These are phyloP conservation scores for Diaporthe humulicola DNA, from an alignment of 2,329 filamentous ascomycete genomes.

Conservation along the genomic window DNA sequence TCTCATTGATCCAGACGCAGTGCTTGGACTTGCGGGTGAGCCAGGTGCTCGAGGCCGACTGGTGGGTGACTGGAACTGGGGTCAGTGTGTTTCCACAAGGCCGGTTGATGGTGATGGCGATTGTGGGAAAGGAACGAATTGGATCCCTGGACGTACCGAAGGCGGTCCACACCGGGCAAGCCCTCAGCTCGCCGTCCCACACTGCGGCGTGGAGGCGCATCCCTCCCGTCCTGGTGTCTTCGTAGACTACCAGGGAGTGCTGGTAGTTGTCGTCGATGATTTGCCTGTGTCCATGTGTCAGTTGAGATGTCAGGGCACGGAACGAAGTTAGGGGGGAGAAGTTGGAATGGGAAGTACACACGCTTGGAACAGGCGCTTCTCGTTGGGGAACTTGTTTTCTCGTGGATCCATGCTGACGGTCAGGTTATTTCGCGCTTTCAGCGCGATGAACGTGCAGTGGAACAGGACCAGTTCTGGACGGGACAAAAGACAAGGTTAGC, in stretches of 20 bases:
- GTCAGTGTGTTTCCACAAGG: background rate
- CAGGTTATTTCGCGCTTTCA: constrained; percentile 65
- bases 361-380: constrained; percentile 69
- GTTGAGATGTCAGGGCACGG: background rate
- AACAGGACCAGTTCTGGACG: constrained; percentile 69
- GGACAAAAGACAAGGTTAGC: constrained; percentile 37
- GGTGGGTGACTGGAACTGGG: constrained; percentile 61
- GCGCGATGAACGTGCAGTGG: constrained; percentile 68
- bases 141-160: constrained; percentile 61
- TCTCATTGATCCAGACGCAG: constrained; percentile 64
- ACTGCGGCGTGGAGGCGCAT: constrained; percentile 69
- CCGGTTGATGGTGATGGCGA: background rate
- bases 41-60: constrained; percentile 63
- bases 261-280: constrained; percentile 68
- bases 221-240: constrained; percentile 62
- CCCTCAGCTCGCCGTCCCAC: constrained; percentile 65
- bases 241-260: constrained; percentile 67
- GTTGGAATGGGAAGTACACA: constrained; percentile 50
- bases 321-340: too few relatives aligned
- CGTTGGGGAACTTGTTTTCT: constrained; percentile 61
- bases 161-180: constrained; percentile 74
- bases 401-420: constrained; percentile 58
- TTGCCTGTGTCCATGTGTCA: constrained; percentile 54
- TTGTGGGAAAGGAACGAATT: background rate
- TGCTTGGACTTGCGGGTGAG: constrained; percentile 61